Evolutionary conservation across 495 filamentous ascomycete species (phyloP).

Genomic region (Xylaria intraflava): DNA sequence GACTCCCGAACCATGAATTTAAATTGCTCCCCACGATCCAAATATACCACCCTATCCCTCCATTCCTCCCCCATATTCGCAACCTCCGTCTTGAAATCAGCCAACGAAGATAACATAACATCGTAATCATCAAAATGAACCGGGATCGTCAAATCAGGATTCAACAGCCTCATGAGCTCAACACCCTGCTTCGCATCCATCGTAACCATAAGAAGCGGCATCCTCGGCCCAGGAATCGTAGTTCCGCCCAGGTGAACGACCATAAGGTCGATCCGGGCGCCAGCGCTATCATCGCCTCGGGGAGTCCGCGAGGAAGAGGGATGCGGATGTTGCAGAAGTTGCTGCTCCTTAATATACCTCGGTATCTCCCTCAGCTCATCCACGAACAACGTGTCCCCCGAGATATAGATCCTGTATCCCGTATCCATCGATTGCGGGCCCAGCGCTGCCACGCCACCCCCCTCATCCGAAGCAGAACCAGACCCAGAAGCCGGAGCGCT

Average conservation of each 20-base stretch:
- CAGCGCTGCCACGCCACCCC: background rate
- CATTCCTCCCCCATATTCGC: slow-evolving; percentile 39
- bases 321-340: slow-evolving; percentile 2
- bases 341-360: slow-evolving; percentile 32
- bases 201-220: slow-evolving; percentile 61
- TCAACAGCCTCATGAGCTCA: slow-evolving; percentile 51
- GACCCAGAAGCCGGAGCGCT: background rate
- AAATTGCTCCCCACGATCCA: slow-evolving; percentile 56
- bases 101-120: slow-evolving; percentile 52
- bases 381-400: slow-evolving; percentile 63
- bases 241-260: slow-evolving; percentile 62
- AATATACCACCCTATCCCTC: slow-evolving; percentile 49
- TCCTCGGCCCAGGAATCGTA: slow-evolving; percentile 51
- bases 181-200: slow-evolving; percentile 65
- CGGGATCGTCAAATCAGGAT: slow-evolving; percentile 61
- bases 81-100: slow-evolving; percentile 55
- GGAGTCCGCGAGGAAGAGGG: background rate
- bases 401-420: slow-evolving; percentile 64
- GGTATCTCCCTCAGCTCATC: slow-evolving; percentile 58
- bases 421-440: slow-evolving; percentile 29
- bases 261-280: slow-evolving; percentile 56
- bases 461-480: background rate
- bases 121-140: slow-evolving; percentile 66
- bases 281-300: background rate
- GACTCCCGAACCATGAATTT: slow-evolving; percentile 41